Conservation (phyloP, 208 protist species). For the Acanthamoeba sp. region DNA sequence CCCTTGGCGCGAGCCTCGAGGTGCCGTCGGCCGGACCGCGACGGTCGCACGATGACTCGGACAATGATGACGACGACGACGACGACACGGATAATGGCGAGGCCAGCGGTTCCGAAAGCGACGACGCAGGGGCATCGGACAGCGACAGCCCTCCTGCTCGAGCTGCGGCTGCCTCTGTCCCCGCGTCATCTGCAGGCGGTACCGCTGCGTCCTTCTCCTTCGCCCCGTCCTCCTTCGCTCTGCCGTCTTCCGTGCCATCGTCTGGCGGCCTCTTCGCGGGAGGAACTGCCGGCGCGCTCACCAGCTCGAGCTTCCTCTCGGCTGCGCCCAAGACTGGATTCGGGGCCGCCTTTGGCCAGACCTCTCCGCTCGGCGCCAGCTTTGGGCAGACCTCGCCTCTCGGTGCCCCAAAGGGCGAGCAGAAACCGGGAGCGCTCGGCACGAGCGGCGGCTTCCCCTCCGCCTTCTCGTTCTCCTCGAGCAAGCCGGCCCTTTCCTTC, state of each 20-base stretch:
- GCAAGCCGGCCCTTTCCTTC: constrained; percentile 24
- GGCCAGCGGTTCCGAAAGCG: not conserved
- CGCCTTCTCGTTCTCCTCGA: not conserved
- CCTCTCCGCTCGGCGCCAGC: not conserved
- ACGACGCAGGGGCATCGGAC: not conserved
- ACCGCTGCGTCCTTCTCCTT: not conserved
- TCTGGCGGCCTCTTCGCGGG: not conserved
- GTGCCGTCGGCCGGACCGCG: not conserved
- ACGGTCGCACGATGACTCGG: not conserved
- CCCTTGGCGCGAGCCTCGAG: not conserved
- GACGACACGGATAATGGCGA: not conserved
- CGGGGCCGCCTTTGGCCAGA: not conserved
- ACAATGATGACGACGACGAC: not conserved
- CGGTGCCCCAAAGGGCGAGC: not conserved
- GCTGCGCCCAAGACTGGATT: not conserved
- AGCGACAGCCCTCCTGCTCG: not conserved
- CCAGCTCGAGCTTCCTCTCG: not conserved
- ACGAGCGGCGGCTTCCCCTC: not conserved
- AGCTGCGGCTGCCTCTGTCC: not conserved
- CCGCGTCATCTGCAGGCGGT: not conserved
- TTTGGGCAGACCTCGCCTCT: constrained; percentile 5
- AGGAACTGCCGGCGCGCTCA: not conserved
- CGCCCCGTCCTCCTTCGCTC: not conserved
- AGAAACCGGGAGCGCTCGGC: not conserved
- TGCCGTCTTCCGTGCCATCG: not conserved